Base-by-base conservation (phyloP, 345 rosid species). In the Boechera retrofracta region DNA sequence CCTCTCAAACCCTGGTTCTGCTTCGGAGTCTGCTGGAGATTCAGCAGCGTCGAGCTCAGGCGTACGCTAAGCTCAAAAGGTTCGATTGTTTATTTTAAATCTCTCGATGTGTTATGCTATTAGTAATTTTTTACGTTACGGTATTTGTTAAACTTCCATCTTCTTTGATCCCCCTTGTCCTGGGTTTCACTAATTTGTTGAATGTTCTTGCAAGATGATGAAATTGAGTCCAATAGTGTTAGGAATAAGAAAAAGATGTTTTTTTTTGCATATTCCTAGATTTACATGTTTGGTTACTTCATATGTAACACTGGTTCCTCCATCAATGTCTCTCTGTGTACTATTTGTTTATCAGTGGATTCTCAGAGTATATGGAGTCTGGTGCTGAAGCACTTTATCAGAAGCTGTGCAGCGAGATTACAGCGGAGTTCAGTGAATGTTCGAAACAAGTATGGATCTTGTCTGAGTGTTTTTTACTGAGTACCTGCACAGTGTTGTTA, bases 41-140 rank as follows among this genome's bases (percentile, higher is more conserved):
- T 67, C 98, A 94, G 86, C 86, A 86, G 82, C 90, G 97, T 32
- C 84, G 98, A 78, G 97, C 98, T 48, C 89, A 78, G 78, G 97
- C 97, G 69, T 94, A 94, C 77, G 84, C 92, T 67, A 86, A 74
- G 54, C 97, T 92, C 79, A 94, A 87, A 83, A 75, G 84, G 97
- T 92, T 62, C 60, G 61, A 21, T 59, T 32, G 39, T 11, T 58
- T 45, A 47, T 33, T 26, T 0, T 4, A 53, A 41, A 69, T 62
- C 18, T 31, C 61, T 69, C 10, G 5, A 2, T 29, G 1, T 5
- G 10, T 56, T 26, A 42, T 42, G 64, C 7, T 5, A 18, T 73
- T 33, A 10, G 13, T 31, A 41, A 16, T 7, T 53, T 39, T 15
- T 29, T 15, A 18, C 45, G 55, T 32, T 74, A 32, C 29, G 66